Base-by-base conservation (phyloP, 345 rosid genomes). In the Lepidium sativum region DNA sequence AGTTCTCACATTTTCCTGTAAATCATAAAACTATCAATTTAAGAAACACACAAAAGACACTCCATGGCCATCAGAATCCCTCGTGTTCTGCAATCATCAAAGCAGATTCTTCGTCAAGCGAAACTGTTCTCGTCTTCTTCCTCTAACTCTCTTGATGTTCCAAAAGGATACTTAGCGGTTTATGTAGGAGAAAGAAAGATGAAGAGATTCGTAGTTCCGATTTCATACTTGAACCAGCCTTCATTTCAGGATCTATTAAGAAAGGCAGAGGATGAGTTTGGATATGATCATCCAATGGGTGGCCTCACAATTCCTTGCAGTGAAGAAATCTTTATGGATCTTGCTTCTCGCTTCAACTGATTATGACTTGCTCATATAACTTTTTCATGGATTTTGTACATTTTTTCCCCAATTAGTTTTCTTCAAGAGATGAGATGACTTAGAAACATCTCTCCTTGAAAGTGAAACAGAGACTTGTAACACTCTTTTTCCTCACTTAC, bases 161-260 rank as follows among this genome's bases (percentile, higher is more conserved):
- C 83, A 5, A 79, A 81, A 63, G 82, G 82, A 0, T 77, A 55
- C 73, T 14, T 79, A 16, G 79, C 78, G 4, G 78, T 83, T 18
- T 75, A 75, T 52, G 71, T 71, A 49, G 82, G 85, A 54, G 76
- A 77, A 49, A 71, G 51, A 0, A 31, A 69, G 23, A 79, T 60
- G 66, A 77, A 75, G 70, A 71, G 79, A 65, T 75, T 68, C 54
- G 49, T 74, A 29, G 63, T 80, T 71, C 82, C 81, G 1, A 11
- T 84, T 2, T 74, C 72, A 0, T 80, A 76, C 54, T 49, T 72
- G 48, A 74, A 72, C 43, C 57, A 72, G 9, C 80, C 75, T 71
- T 69, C 81, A 14, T 81, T 84, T 60, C 81, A 76, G 35, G 59
- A 40, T 23, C 20, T 78, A 65, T 16, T 70, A 29, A 55, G 71